These are phyloP conservation scores for Pezicula radicicola DNA, from an alignment of 2,329 filamentous ascomycete genomes.

Conservation along the genomic window DNA sequence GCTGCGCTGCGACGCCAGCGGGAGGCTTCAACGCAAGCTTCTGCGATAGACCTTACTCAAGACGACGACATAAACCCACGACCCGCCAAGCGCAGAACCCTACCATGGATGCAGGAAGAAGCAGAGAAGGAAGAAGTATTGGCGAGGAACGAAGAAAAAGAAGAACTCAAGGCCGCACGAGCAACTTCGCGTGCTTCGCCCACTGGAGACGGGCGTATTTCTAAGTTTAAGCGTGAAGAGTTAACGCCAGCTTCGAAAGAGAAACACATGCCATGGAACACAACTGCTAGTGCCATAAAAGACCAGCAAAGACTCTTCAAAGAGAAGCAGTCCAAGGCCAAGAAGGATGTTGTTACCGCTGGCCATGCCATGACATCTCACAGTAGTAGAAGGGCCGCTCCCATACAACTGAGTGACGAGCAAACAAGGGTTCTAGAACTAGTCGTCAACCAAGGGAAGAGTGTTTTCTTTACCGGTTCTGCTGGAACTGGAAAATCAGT, in stretches of 20 bases:
- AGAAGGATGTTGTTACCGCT: slow-evolving; percentile 37
- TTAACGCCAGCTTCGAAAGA: slow-evolving; percentile 36
- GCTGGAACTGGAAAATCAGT: slow-evolving; percentile 97
- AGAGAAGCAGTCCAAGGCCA: slow-evolving; percentile 68
- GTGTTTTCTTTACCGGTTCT: slow-evolving; percentile 97
- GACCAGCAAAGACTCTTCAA: slow-evolving; percentile 73
- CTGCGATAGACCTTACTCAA: slow-evolving; percentile 1
- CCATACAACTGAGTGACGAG: slow-evolving; percentile 68
- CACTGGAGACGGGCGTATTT: slow-evolving; percentile 15
- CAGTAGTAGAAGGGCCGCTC: slow-evolving; percentile 36
- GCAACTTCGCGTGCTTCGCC: slow-evolving; percentile 10
- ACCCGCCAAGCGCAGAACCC: slow-evolving; percentile 33
- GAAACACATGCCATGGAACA: slow-evolving; percentile 61
- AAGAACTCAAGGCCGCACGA: slow-evolving; percentile 9
- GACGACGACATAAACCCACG: slow-evolving; percentile 18
- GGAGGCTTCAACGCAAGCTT: slow-evolving; percentile 4
- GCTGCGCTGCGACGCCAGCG: slow-evolving; percentile 10
- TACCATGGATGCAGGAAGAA: slow-evolving; percentile 26
- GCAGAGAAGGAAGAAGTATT: slow-evolving; percentile 26
- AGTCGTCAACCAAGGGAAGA: slow-evolving; percentile 76
- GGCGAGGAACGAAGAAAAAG: slow-evolving; percentile 14
- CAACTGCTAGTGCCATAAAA: slow-evolving; percentile 70
- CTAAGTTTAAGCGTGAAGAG: slow-evolving; percentile 16
- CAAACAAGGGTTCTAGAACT: slow-evolving; percentile 81
- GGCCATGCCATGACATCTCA: slow-evolving; percentile 41